Conservation (phyloP, 768 basidiomycete species). For the Lactarius indigo region DNA sequence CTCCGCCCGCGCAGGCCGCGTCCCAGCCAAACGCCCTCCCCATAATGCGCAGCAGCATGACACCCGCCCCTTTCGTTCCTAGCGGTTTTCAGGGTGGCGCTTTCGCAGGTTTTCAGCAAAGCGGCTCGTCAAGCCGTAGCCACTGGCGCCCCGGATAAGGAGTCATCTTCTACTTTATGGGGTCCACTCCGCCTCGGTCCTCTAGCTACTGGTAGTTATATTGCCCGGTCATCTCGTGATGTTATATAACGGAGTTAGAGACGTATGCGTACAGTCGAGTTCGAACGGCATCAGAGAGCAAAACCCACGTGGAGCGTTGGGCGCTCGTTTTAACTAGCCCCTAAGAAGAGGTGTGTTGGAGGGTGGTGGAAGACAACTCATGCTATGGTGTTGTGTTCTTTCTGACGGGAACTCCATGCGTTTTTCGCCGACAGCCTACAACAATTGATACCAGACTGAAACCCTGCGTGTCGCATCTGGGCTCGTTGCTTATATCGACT, state of each 20-base stretch:
- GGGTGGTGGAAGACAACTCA: too few species aligned
- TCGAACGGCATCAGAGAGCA: background rate
- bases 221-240: background rate
- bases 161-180: background rate
- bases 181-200: background rate
- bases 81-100: constrained; percentile 19
- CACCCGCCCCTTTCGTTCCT: constrained; percentile 15
- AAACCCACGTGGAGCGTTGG: background rate
- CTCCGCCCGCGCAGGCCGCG: constrained; percentile 20
- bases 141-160: constrained; percentile 17
- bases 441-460: too few species aligned
- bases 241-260: background rate
- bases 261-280: background rate
- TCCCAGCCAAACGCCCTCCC: constrained; percentile 22
- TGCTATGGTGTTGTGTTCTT: background rate
- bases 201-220: background rate
- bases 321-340: background rate
- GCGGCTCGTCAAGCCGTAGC: constrained; percentile 16
- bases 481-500: too few species aligned
- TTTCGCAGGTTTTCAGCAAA: constrained; percentile 19
- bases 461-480: too few species aligned
- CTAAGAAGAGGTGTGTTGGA: too few species aligned
- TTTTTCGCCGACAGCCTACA: background rate
- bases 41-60: constrained; percentile 19
- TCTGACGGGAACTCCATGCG: background rate